A percentile compares a stretch with the other conserved stretches of the same genome.
Evolutionary conservation across 2,329 filamentous ascomycete species (phyloP).

Genomic region (Neonectria ditissima): DNA sequence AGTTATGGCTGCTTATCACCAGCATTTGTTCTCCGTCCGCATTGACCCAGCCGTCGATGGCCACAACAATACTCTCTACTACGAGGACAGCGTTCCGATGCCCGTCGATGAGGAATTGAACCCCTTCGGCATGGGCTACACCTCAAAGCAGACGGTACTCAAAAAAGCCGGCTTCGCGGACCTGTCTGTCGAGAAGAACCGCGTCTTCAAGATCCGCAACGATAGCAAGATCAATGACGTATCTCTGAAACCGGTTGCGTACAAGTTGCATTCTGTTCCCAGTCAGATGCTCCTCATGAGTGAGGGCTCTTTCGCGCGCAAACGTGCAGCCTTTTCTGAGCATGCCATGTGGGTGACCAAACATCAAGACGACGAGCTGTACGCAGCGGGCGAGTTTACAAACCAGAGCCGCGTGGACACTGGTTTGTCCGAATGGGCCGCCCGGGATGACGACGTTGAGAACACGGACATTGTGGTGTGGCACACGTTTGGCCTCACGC

Average conservation of each 20-base stretch:
- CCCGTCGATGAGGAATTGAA: slow-evolving; percentile 54
- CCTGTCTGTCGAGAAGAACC: slow-evolving; percentile 58
- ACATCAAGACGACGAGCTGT: slow-evolving; percentile 60
- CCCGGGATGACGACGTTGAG: slow-evolving; percentile 64
- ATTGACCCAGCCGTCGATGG: slow-evolving; percentile 72
- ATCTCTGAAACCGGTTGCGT: slow-evolving; percentile 46
- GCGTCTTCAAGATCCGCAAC: slow-evolving; percentile 61
- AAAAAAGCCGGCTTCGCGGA: slow-evolving; percentile 54
- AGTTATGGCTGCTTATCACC: slow-evolving; percentile 71
- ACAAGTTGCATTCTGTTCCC: slow-evolving; percentile 55
- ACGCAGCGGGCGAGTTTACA: slow-evolving; percentile 62
- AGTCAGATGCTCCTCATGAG: slow-evolving; percentile 54
- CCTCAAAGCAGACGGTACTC: slow-evolving; percentile 57
- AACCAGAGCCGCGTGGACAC: slow-evolving; percentile 20
- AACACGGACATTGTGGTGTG: slow-evolving; percentile 87
- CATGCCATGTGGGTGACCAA: slow-evolving; percentile 58
- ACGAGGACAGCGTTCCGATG: slow-evolving; percentile 17
- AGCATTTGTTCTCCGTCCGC: slow-evolving; percentile 71
- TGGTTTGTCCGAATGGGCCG: slow-evolving; percentile 40
- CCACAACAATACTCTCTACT: slow-evolving; percentile 52
- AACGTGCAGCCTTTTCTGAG: slow-evolving; percentile 15
- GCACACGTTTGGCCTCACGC: slow-evolving; percentile 90
- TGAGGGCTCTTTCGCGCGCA: background rate
- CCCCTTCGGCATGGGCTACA: slow-evolving; percentile 61
- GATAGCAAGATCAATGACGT: slow-evolving; percentile 52